Evolutionary conservation across 2,329 filamentous ascomycete species (phyloP).

Genomic region (Dactylellina sp.): DNA sequence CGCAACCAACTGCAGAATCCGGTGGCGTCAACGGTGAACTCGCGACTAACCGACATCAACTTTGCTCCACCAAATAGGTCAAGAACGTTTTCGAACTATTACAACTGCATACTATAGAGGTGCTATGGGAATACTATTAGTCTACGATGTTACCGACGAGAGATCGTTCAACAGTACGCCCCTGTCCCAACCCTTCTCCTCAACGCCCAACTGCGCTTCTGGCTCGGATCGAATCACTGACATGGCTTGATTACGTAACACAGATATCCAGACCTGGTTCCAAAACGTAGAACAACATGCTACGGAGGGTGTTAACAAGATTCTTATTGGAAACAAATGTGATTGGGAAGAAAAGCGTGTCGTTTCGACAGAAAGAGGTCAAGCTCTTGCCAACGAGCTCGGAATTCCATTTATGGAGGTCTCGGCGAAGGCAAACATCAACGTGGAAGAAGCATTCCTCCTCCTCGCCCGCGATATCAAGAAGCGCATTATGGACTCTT

Average conservation of each 20-base stretch:
- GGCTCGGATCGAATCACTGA: conserved; percentile 40
- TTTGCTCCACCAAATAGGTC: conserved; percentile 67
- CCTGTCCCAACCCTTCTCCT: conserved; percentile 42
- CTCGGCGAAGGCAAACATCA: conserved; percentile 98
- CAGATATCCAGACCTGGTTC: conserved; percentile 99
- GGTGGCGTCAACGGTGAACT: conserved; percentile 26
- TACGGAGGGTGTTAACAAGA: conserved; percentile 99
- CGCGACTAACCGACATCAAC: conserved; percentile 16
- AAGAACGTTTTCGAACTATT: conserved; percentile 98
- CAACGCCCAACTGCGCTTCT: conserved; percentile 33
- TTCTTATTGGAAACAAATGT: conserved; percentile 99
- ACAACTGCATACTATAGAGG: conserved; percentile 98
- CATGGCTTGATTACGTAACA: conserved; percentile 58
- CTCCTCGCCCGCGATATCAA: conserved; percentile 96
- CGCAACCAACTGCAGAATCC: conserved; percentile 23
- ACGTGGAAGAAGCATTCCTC: conserved; percentile 99
- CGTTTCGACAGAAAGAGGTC: conserved; percentile 90
- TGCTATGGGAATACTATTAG: conserved; percentile 96
- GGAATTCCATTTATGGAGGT: conserved; percentile 99
- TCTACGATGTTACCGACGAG: conserved; percentile 98
- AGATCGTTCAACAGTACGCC: conserved; percentile 90
- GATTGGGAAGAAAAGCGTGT: conserved; percentile 99
- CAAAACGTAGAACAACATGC: conserved; percentile 98
- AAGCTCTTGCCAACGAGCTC: conserved; percentile 92
- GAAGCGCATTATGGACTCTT: conserved; percentile 92